phyloP scores from a whole-genome alignment of 495 filamentous ascomycete genomes.

The Annulohypoxylon maeteangense region DNA sequence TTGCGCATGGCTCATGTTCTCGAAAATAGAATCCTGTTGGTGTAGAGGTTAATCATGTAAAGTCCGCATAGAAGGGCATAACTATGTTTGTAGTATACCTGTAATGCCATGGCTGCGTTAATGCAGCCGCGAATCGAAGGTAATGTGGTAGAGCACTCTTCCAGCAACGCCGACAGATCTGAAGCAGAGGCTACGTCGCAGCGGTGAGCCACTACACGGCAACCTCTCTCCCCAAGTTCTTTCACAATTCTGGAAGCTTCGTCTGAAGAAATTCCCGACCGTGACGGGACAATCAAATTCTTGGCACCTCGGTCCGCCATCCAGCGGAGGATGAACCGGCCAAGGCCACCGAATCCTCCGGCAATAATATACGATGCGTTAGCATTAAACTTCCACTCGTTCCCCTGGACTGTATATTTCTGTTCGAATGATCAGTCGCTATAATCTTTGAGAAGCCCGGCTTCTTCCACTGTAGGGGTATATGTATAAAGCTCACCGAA shows the following conservation, averaged over 20 bases:
- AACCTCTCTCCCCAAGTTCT: no score
- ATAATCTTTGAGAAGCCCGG: no score
- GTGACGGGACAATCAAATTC: conserved; percentile 31
- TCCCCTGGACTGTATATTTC: no score
- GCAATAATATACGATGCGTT: conserved; percentile 57
- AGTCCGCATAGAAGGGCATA: no score
- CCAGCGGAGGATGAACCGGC: conserved; percentile 22
- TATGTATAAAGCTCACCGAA: no score
- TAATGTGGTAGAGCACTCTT: conserved; percentile 37
- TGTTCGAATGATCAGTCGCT: no score
- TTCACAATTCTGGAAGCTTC: no score
- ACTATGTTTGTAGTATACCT: conserved; percentile 34
- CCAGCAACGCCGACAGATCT: conserved; percentile 1
- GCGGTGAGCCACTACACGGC: conserved; percentile 26
- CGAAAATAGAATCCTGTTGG: conserved; percentile 57
- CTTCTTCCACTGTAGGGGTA: no score
- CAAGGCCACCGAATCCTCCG: conserved; percentile 42
- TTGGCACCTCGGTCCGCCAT: conserved; percentile 31
- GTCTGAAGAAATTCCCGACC: conserved; percentile 19
- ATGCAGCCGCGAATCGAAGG: conserved; percentile 63
- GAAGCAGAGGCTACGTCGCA: conserved; percentile 49
- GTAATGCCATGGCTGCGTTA: conserved; percentile 55
- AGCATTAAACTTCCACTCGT: conserved; percentile 29
- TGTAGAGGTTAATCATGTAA: no score
- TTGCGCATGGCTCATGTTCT: conserved; percentile 55